Evolutionary conservation across 1,139 yeast genomes (phyloP).

Genomic region (Pichia inconspicua): DNA sequence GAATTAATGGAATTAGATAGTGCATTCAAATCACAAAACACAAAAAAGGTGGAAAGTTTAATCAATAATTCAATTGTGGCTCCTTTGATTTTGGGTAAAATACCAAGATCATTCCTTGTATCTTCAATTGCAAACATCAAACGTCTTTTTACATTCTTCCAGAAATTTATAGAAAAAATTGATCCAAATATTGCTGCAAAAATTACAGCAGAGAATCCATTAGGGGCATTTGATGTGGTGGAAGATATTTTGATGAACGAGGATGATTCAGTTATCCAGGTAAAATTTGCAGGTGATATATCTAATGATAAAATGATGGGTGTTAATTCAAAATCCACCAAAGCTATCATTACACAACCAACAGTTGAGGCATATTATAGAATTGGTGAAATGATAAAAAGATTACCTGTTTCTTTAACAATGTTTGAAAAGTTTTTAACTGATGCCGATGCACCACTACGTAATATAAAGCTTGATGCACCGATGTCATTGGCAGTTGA

Average conservation of each 20-base stretch:
- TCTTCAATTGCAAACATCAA: constrained; percentile 65
- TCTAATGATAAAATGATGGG: constrained; percentile 4
- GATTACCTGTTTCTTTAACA: constrained; percentile 51
- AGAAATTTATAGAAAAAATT: constrained; percentile 30
- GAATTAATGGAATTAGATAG: constrained; percentile 40
- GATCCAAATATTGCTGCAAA: constrained; percentile 22
- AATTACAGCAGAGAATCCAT: constrained; percentile 25
- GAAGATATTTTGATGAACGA: constrained; percentile 38
- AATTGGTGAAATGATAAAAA: constrained; percentile 44
- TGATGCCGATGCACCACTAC: constrained; percentile 40
- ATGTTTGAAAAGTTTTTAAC: constrained; percentile 56
- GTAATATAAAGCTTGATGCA: constrained; percentile 28
- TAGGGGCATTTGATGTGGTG: constrained; percentile 27
- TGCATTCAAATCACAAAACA: constrained; percentile 20
- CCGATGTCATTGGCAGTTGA: constrained; percentile 42
- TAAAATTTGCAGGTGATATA: constrained; percentile 7
- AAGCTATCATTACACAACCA: constrained; percentile 38
- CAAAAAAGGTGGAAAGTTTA: constrained; percentile 17
- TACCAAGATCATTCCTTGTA: constrained; percentile 62
- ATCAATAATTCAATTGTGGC: constrained; percentile 31
- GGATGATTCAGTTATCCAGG: constrained; percentile 17
- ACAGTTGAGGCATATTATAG: constrained; percentile 48
- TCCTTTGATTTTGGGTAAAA: constrained; percentile 54
- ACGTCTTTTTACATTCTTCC: constrained; percentile 52
- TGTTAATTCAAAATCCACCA: constrained; percentile 25